These are phyloP conservation scores for Hortiboletus rubellus DNA, from an alignment of 1,284 basidiomycete species.

Conservation along the genomic window DNA sequence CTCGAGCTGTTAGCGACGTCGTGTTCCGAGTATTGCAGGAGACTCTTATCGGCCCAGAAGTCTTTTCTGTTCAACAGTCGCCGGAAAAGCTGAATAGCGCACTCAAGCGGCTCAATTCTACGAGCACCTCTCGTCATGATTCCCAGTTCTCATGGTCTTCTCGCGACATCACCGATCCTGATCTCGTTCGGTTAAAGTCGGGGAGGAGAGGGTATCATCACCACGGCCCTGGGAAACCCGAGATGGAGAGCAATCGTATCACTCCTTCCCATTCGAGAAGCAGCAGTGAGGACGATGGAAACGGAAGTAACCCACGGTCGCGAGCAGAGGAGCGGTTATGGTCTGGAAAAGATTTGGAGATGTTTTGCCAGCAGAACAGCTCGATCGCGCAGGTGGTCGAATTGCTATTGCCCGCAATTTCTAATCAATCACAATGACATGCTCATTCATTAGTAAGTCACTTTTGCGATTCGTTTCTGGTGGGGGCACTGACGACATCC, in stretches of 20 bases:
- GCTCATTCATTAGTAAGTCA: conserved; percentile 26
- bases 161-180: conserved; percentile 23
- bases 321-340: conserved; percentile 52
- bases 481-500: conserved; percentile 13
- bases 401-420: conserved; percentile 47
- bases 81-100: conserved; percentile 24
- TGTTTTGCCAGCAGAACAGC: conserved; percentile 72
- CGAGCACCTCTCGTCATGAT: conserved; percentile 21
- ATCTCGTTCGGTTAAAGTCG: conserved; percentile 65
- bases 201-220: conserved; percentile 65
- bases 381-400: conserved; percentile 61
- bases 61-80: conserved; percentile 25
- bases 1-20: conserved; percentile 66
- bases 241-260: conserved; percentile 48
- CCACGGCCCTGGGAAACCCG: conserved; percentile 58
- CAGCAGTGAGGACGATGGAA: conserved; percentile 40
- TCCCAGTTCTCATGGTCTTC: conserved; percentile 29
- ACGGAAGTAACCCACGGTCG: conserved; percentile 28
- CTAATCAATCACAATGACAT: conserved; percentile 32
- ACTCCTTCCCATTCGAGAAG: conserved; percentile 32
- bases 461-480: neutral
- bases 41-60: conserved; percentile 58
- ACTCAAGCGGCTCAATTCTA: conserved; percentile 30
- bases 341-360: conserved; percentile 66
- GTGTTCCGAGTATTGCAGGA: conserved; percentile 84